Percentiles rank a stretch among this genome's conserved stretches.
Conservation (phyloP, 2,329 filamentous ascomycete genomes). For the Sphaerulina vaccinii region DNA sequence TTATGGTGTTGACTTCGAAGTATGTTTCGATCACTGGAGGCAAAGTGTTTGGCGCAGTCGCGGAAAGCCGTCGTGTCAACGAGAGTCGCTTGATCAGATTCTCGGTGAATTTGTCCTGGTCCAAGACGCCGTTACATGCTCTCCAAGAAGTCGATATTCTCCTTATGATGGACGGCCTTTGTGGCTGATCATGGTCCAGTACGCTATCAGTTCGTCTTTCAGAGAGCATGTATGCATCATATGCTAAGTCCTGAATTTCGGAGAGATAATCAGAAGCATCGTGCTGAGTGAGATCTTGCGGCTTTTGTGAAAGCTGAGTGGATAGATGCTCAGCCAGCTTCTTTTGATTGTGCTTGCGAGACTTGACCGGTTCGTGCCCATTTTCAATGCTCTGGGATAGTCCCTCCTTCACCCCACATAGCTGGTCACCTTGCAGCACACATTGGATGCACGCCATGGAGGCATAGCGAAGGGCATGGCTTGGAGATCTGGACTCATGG, state of each 20-base stretch:
- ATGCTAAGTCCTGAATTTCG: conserved; percentile 71
- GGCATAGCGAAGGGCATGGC: no score
- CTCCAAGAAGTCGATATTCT: neutral
- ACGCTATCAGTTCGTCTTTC: neutral
- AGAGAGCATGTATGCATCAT: conserved; percentile 39
- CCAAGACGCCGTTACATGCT: neutral
- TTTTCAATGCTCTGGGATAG: no score
- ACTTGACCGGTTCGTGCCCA: no score
- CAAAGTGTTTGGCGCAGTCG: conserved; percentile 8
- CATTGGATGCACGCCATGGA: no score
- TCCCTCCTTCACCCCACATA: neutral
- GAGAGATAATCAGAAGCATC: conserved; percentile 77
- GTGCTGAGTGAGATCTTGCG: conserved; percentile 67
- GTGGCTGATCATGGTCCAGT: neutral
- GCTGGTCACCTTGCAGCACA: no score
- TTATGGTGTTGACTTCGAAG: conserved; percentile 10
- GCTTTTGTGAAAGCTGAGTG: neutral
- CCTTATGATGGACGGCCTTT: neutral
- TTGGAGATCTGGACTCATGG: no score
- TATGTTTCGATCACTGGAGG: conserved; percentile 13
- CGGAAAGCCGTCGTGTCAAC: conserved; percentile 6
- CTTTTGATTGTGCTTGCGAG: neutral
- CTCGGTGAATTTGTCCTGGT: conserved; percentile 15
- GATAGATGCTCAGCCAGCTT: neutral
- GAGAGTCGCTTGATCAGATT: conserved; percentile 14